Evolutionary conservation across 345 rosid species (phyloP), one percentile per base, ranked within the genome.

Genomic region (Salix udensis): DNA sequence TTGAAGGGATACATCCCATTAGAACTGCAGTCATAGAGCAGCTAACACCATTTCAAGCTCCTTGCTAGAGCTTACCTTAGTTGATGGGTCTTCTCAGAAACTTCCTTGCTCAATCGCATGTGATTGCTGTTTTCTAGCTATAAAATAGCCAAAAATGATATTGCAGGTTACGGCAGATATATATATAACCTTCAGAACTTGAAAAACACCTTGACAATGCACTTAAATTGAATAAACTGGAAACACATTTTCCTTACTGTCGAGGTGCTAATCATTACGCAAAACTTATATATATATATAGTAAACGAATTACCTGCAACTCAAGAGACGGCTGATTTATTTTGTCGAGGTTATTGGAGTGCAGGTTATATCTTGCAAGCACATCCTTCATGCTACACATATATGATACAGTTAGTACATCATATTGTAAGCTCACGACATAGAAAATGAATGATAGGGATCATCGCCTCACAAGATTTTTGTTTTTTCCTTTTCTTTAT

Each of bases 31-130:
- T 19, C 50, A 13, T 12, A 7, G 16, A 77, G 26, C 37, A 31
- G 37, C 37, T 67, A 40, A 7, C 23, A 64, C 18, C 19, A 64
- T 31, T 19, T 0, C 2, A 39, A 28, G 6, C 0, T 8, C 13
- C 46, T 42, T 40, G 12, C 44, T 40, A 40, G 10, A n/a, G 28
- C 1, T 6, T 68, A 86, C 94, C 91, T 89, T 6, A 91, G 80
- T 78, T 82, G 85, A 30, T 75, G 86, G 78, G 76, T 86, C 87
- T 91, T 89, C 14, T 86, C 89, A 21, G 85, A 80, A 67, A 88
- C 70, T 77, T 89, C 92, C 84, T 87, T 88, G 66, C 83, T 86
- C 85, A 91, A 75, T 50, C 83, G 82, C 48, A 73, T 34, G 60
- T 69, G 50, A 74, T 78, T 83, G 81, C 76, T 85, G 55, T 84